A percentile compares a stretch with the other conserved stretches of the same genome.
phyloP scores from a whole-genome alignment of 495 filamentous ascomycete species.

The Cryomyces minteri region DNA sequence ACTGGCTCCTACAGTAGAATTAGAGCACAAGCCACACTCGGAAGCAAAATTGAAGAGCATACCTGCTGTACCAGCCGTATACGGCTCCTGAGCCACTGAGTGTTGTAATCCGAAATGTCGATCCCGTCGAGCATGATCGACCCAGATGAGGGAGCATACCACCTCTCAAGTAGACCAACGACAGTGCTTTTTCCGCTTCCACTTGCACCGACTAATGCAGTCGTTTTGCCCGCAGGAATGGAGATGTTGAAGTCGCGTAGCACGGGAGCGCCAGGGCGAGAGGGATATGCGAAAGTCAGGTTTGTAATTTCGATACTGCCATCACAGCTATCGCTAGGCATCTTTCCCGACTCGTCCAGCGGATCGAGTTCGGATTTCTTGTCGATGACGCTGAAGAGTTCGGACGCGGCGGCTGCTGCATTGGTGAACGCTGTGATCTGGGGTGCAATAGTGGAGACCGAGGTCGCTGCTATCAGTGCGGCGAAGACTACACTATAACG shows the following conservation, averaged over 20 bases:
- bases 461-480: conserved; percentile 12
- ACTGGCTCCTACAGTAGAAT: conserved; percentile 43
- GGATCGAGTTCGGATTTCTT: conserved; percentile 2
- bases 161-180: conserved; percentile 42
- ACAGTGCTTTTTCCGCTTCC: conserved; percentile 33
- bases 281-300: conserved; percentile 31
- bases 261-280: conserved; percentile 1
- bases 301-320: conserved; percentile 39
- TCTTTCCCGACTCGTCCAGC: not conserved
- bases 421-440: conserved; percentile 10
- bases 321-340: conserved; percentile 10
- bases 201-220: conserved; percentile 4
- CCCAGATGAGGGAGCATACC: conserved; percentile 28
- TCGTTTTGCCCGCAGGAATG: conserved; percentile 3
- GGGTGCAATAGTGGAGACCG: conserved; percentile 9
- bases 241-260: conserved; percentile 14
- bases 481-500: conserved; percentile 12
- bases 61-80: conserved; percentile 10
- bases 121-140: conserved; percentile 23
- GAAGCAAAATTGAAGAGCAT: not conserved
- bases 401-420: conserved; percentile 10
- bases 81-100: conserved; percentile 9
- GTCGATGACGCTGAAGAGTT: conserved; percentile 12
- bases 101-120: conserved; percentile 29
- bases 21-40: not conserved